Base-by-base conservation (phyloP, 106 monocot species). In the Hemerocallis citrina region DNA sequence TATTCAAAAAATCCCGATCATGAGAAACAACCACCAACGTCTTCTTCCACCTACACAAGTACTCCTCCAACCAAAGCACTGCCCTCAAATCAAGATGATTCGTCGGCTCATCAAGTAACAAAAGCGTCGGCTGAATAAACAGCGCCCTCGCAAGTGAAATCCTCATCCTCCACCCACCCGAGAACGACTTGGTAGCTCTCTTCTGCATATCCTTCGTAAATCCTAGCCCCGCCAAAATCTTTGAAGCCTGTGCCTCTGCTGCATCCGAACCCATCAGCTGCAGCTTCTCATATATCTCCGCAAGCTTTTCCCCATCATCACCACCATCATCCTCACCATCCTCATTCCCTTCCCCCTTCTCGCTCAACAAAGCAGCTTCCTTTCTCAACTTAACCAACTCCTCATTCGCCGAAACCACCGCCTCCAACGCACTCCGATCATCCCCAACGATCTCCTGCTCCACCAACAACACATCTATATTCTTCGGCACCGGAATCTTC, bases 101-200 rank as follows among this genome's bases (percentile, higher is more conserved):
- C 29, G 96, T 91, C 0, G 95, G 95, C 36, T 96, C 95, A 35
- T 96, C 96, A 4, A 96, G 84, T 38, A 96, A 33, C 33, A 96
- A 45, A 34, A 96, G 72, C 0, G 90, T 96, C 3, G 96, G 96
- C 74, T 96, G 96, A 41, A 96, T 67, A 44, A 96, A 96, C 12
- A 96, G 81, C 0, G 96, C 86, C 15, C 90, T 63, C 0, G 96
- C 90, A 4, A 91, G 69, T 0, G 90, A 96, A 12, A 96, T 96
- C 61, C 96, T 78, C 96, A 96, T 96, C 76, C 90, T 69, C 96
- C 96, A 96, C 33, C 96, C 96, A 16, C 96, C 96, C n/a, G 90
- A 91, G 51, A 96, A 96, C 8, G 96, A 96, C 24, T 52, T 39
- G 0, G 96, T 96, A 3, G 84, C 36, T 15, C 90, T 55, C 6